Base-by-base conservation (phyloP, 2,329 filamentous ascomycete species). In the Pseudocercospora fuligena region DNA sequence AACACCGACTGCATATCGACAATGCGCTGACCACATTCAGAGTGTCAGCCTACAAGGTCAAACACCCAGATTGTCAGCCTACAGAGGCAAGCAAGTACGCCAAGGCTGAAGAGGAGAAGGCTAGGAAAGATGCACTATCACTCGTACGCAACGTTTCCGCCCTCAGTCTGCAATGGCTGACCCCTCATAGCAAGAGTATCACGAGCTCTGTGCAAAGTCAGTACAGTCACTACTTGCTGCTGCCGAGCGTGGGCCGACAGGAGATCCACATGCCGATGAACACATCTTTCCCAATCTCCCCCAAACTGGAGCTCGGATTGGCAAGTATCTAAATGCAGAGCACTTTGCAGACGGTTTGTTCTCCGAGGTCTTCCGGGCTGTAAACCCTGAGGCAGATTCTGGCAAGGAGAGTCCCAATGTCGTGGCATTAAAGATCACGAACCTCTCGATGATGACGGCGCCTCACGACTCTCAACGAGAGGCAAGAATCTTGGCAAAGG, bases 401-500 rank as follows among this genome's bases (percentile, higher is more conserved):
- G 49, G 53, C 11, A 43, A 36, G 33, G 57, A 58, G 36, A 67
- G 64, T 12, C 62, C 74, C 60, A 59, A 70, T 40, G 27, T 87
- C 11, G 83, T 90, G 5, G 95, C 94, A 1, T 82, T 99, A 58
- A 99, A 99, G 77, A 89, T 97, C 66, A 97, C 95, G 40, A 89
- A 88, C 29, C 89, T 92, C 33, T 89, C 89, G 43, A 83, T 86
- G 62, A 88, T 90, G 80, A 85, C 89, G 43, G 89, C 91, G 66
- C 95, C 95, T 9, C 95, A 99, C 79, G 89, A 96, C 76, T 90
- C 93, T 1, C 82, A 85, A 56, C 89, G 92, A 51, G 95, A 99
- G 81, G 89, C 89, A 61, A 88, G 89, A 70, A 89, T 98, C 56
- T 84, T 99, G 2, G 78, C 78, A 29, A 23, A 79, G 11, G 83